Evolutionary conservation across 768 basidiomycete genomes (phyloP), one percentile per base, ranked within the genome.

Genomic region (Tephrocybe sp.): DNA sequence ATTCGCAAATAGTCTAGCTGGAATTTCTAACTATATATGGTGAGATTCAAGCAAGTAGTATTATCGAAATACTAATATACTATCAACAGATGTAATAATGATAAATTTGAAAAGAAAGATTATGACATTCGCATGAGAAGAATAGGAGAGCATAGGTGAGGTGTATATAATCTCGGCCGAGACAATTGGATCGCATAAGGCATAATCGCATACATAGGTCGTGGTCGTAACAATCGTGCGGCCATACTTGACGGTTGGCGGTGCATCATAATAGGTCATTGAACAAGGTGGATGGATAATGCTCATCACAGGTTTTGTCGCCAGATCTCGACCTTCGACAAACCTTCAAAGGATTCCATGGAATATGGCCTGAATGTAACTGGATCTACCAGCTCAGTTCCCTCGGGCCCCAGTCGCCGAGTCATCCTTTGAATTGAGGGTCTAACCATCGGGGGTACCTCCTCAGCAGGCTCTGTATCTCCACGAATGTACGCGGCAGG

Each of bases 331-430:
- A 21, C 27, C 11, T 29, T 44, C 16, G 3, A 30, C 4, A 16
- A 44, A 29, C 13, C 19, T 9, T 10, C 41, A 9, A 25, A 4
- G 13, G n/a, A 42, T 13, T 23, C 41, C 42, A 30, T 31, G n/a
- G 37, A 19, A 30, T 30, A 21, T 18, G 27, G 23, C 30, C 18
- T 37, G 19, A 38, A 38, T 8, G 38, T 40, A 18, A 12, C 15
- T 11, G 46, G 46, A 15, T 47, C 46, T 24, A 47, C 29, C 27
- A 47, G 38, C 19, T 47, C 46, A 13, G 46, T 47, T 2, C 46
- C 46, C 15, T 38, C 29, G 3, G 46, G 46, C 5, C 46, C 46
- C 11, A 47, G 19, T 12, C 25, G 24, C 4, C 46, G 37, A 40
- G 36, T 18, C 12, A 12, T 7, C 21, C 16, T 40, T 8, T 29